These are phyloP conservation scores for Apiospora malaysiana DNA, from an alignment of 2,329 filamentous ascomycete genomes.

Conservation along the genomic window DNA sequence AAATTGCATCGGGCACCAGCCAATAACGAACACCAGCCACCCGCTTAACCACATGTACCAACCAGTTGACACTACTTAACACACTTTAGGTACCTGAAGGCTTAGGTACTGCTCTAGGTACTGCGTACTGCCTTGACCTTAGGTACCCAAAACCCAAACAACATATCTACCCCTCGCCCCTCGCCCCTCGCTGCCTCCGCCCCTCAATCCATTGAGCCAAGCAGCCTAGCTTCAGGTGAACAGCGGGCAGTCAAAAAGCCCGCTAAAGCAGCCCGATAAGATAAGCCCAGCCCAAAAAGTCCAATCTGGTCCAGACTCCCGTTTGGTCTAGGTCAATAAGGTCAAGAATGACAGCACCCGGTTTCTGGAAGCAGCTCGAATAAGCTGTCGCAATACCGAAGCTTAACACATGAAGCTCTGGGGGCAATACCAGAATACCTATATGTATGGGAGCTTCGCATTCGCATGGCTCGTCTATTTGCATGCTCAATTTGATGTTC, in stretches of 20 bases:
- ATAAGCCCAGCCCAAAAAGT: constrained; percentile 13
- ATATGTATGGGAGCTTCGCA: background rate
- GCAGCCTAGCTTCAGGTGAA: too few species aligned
- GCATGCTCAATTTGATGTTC: background rate
- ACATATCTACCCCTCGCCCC: too few species aligned
- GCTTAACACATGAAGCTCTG: constrained; percentile 7
- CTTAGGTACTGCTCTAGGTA: too few species aligned
- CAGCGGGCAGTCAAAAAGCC: background rate
- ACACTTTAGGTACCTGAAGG: too few species aligned
- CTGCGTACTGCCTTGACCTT: too few species aligned
- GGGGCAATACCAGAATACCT: background rate
- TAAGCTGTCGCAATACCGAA: constrained; percentile 7
- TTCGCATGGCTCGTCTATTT: background rate
- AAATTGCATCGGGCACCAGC: constrained; percentile 6
- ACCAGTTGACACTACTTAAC: too few species aligned
- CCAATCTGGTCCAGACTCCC: constrained; percentile 1
- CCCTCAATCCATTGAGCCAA: too few species aligned
- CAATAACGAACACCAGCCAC: constrained; percentile 8
- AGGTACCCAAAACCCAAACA: too few species aligned
- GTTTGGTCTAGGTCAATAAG: constrained; percentile 28
- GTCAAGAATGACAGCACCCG: constrained; percentile 24
- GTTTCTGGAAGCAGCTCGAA: constrained; percentile 27
- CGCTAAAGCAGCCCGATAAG: background rate
- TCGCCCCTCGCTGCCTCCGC: too few species aligned
- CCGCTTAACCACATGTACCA: background rate